Evolutionary conservation across 140 eudicot genomes (phyloP).

Genomic region (Anethum foeniculum): DNA sequence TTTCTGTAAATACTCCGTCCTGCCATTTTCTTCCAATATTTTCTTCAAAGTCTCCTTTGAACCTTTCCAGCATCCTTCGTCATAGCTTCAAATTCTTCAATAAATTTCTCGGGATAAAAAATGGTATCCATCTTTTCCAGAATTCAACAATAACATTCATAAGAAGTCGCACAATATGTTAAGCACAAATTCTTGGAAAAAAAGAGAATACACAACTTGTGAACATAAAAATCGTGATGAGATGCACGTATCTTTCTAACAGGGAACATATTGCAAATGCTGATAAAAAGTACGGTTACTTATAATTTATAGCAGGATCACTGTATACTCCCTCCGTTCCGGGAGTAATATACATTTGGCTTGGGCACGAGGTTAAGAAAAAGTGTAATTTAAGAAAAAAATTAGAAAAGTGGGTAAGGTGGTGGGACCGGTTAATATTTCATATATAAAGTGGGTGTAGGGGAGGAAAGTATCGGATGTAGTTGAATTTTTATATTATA

Average conservation of each 20-base stretch:
- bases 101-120: constrained; percentile 40
- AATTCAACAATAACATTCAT: no score
- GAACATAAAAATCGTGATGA: background rate
- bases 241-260: background rate
- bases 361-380: no score
- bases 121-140: constrained; percentile 44
- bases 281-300: background rate
- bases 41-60: constrained; percentile 62
- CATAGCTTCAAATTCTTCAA: constrained; percentile 60
- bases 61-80: constrained; percentile 62
- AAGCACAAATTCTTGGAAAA: background rate
- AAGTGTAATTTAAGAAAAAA: no score
- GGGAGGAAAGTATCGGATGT: no score
- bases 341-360: no score
- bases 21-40: constrained; percentile 62
- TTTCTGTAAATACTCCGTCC: constrained; percentile 58
- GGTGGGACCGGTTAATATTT: no score
- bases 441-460: no score
- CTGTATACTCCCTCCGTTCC: no score
- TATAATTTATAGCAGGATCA: background rate
- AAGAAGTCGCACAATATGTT: no score
- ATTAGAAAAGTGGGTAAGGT: no score
- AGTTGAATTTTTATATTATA: no score
- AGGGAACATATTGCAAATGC: background rate
- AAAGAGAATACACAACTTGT: background rate